Evolutionary conservation across 2,329 filamentous ascomycete genomes (phyloP), one percentile per base, ranked within the genome.

Genomic region (Diaporthe amygdali): DNA sequence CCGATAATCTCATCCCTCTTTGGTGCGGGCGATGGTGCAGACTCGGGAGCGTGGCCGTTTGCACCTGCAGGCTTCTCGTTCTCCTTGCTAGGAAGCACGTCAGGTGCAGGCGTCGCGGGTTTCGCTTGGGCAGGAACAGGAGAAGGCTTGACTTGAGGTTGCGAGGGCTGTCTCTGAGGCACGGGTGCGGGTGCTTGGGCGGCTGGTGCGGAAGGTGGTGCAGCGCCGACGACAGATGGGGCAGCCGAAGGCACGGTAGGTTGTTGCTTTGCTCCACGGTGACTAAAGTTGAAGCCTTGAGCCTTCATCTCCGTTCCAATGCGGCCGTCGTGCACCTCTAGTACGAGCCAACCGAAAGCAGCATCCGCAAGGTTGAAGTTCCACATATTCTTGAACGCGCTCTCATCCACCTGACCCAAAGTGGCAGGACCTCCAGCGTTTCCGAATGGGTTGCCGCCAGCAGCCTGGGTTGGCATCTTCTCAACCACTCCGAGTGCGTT

Each of bases 351-450:
- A 73, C 96, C 96, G 81, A 98, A 99, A 25, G 96, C 96, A 69
- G 96, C 96, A 85, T 99, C 96, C 37, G 96, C 96, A 75, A 99
- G 84, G 82, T 98, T 98, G 85, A 99, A 99, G 83, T 99, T 99
- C 96, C 96, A 99, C 96, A 98, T 98, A 81, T 99, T 99, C 87
- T 99, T 99, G 89, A 99, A 99, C 1, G 96, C 96, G 78, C 95
- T 98, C 86, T 99, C 96, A 74, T 99, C 96, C 22, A 99, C 95
- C 78, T 97, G 94, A 39, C 96, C 96, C 64, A 94, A 92, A 71
- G 90, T 89, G 67, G 88, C 85, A 64, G 91, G 91, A 47, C 92
- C 93, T 63, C 91, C 90, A 37, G 94, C 94, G 17, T 96, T 96
- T 54, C 96, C 96, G 78, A 99, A 99, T 7, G 96, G 96, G 81